These are phyloP conservation scores for Aegilops tauschii DNA, from an alignment of 176 grass and related monocot species.

Conservation along the genomic window DNA sequence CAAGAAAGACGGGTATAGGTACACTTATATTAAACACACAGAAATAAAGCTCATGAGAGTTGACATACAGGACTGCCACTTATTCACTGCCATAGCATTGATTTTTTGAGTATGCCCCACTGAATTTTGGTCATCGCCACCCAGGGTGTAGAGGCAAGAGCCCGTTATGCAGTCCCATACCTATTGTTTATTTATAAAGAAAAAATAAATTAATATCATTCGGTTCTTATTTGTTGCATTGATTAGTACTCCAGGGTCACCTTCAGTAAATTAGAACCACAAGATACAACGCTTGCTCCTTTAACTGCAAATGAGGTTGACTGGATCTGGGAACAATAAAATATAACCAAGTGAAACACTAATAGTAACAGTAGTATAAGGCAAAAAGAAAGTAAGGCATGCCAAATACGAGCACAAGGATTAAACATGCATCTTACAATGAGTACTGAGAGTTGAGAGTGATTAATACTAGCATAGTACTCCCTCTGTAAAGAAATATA, in stretches of 20 bases:
- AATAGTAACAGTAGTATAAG: conserved; percentile 19
- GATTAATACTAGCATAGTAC: neutral
- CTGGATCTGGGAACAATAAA: conserved; percentile 60
- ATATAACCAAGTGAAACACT: conserved; percentile 15
- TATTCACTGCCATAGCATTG: conserved; percentile 96
- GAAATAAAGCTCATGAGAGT: conserved; percentile 21
- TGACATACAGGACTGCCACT: conserved; percentile 92
- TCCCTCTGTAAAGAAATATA: no score
- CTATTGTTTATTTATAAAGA: conserved; percentile 44
- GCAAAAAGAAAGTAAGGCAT: neutral
- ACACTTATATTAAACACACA: neutral
- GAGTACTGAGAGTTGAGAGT: conserved; percentile 23
- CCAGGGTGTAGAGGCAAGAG: conserved; percentile 93
- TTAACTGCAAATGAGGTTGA: conserved; percentile 94
- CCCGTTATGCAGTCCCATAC: conserved; percentile 99
- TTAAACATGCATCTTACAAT: neutral
- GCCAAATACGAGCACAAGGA: neutral
- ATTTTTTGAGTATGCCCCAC: conserved; percentile 83
- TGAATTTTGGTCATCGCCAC: conserved; percentile 59
- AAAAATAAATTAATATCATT: conserved; percentile 7
- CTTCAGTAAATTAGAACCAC: conserved; percentile 93
- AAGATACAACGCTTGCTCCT: conserved; percentile 96
- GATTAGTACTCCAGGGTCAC: conserved; percentile 29
- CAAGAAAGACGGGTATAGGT: conserved; percentile 4
- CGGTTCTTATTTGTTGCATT: conserved; percentile 1